These are phyloP conservation scores for Pythium aphanidermatum DNA, from an alignment of 352 stramenopile genomes.

Conservation along the genomic window DNA sequence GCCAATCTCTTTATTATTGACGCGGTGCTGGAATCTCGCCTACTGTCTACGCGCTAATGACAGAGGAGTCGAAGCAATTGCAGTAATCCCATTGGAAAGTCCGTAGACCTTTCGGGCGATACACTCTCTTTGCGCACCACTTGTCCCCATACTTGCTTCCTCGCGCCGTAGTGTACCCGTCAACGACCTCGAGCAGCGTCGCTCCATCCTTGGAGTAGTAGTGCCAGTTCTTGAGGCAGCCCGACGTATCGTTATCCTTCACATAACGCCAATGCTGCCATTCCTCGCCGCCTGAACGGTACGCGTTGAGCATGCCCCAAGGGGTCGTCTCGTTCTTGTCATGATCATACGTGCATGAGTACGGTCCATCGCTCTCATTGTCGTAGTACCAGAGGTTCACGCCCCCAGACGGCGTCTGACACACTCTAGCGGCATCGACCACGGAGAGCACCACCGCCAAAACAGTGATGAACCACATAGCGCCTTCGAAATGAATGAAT, in stretches of 20 bases:
- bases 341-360: neutral
- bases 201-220: neutral
- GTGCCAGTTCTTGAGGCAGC: constrained; percentile 1
- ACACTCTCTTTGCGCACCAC: neutral
- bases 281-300: neutral
- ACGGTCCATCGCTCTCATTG: too few relatives aligned
- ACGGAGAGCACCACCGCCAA: too few relatives aligned
- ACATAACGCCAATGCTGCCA: neutral
- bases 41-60: neutral
- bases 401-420: too few relatives aligned
- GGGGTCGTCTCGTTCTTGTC: neutral
- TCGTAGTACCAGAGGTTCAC: too few relatives aligned
- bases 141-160: neutral
- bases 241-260: neutral
- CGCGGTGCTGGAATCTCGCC: neutral
- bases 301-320: constrained; percentile 1
- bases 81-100: neutral
- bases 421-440: too few relatives aligned
- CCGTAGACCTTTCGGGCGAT: neutral
- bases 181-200: neutral
- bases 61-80: neutral
- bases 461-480: too few relatives aligned
- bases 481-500: too few relatives aligned
- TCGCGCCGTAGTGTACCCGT: neutral
- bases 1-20: too few relatives aligned